These are phyloP conservation scores for Camelina laxa DNA, from an alignment of 345 rosid genomes.

Conservation along the genomic window DNA sequence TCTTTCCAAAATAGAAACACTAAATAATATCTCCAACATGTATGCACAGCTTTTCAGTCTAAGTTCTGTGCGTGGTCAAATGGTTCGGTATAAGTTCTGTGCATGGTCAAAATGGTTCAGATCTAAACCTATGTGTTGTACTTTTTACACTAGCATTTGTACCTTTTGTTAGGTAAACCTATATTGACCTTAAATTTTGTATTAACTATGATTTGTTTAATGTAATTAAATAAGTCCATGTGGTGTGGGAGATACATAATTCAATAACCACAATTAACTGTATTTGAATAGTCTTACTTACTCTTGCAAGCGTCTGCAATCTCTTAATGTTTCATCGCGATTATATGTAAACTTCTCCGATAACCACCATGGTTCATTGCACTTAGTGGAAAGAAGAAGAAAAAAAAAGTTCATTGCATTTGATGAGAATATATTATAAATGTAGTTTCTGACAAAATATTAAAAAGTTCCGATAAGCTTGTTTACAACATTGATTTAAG, in stretches of 20 bases:
- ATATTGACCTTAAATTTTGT: slow-evolving; percentile 13
- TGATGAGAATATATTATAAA: slow-evolving; percentile 15
- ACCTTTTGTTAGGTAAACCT: background rate
- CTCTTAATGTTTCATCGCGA: slow-evolving; percentile 1
- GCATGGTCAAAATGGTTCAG: background rate
- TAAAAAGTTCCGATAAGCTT: slow-evolving; percentile 34
- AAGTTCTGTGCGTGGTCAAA: background rate
- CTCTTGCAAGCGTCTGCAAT: slow-evolving; percentile 10
- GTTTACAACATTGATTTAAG: slow-evolving; percentile 24
- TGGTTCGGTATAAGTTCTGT: background rate
- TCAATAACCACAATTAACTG: background rate
- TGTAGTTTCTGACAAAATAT: slow-evolving; percentile 29
- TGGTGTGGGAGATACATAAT: background rate
- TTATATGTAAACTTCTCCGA: slow-evolving; percentile 4
- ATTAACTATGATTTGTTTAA: slow-evolving; percentile 1
- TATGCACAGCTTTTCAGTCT: background rate
- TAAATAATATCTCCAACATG: no score
- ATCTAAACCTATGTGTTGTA: background rate
- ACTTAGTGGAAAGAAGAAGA: slow-evolving; percentile 26
- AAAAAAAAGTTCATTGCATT: slow-evolving; percentile 39
- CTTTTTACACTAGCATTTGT: background rate
- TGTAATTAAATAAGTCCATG: slow-evolving; percentile 4
- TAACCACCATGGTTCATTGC: slow-evolving; percentile 42
- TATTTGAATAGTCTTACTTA: slow-evolving; percentile 17
- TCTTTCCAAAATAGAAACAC: background rate